Conservation (phyloP, 2,329 filamentous ascomycete species). For the Alternaria ethzedia region DNA sequence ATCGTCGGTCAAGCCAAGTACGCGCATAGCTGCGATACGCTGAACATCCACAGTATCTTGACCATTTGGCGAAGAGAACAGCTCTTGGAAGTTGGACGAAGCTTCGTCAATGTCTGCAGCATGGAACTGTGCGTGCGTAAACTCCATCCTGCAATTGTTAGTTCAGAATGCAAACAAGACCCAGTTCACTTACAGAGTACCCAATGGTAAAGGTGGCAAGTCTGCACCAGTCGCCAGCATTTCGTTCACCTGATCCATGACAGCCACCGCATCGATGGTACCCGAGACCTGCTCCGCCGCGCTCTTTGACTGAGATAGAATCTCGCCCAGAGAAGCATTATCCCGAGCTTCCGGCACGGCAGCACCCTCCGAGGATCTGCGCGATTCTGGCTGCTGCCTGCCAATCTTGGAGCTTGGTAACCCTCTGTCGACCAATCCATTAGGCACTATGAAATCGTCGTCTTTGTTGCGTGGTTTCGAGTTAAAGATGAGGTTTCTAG, state of each 20-base stretch:
- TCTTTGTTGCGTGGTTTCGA: constrained; percentile 15
- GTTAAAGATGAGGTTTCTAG: neutral
- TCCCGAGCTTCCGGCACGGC: constrained; percentile 6
- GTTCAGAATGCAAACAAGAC: neutral
- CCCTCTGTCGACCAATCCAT: constrained; percentile 24
- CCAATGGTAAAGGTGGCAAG: constrained; percentile 9
- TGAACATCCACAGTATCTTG: constrained; percentile 11
- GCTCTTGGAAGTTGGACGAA: constrained; percentile 27
- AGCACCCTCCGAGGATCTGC: neutral
- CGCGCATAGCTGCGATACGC: constrained; percentile 22
- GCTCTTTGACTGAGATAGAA: constrained; percentile 8
- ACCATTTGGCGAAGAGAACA: constrained; percentile 13
- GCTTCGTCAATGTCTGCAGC: constrained; percentile 42
- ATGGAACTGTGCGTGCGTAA: constrained; percentile 15
- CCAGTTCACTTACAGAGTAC: constrained; percentile 33
- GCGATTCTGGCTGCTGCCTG: constrained; percentile 8
- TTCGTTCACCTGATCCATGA: constrained; percentile 21
- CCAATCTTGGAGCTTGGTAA: constrained; percentile 15
- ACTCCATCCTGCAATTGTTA: constrained; percentile 29
- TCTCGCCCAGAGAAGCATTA: constrained; percentile 19
- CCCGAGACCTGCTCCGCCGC: neutral
- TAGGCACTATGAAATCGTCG: constrained; percentile 38
- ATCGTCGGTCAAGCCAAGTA: constrained; percentile 16
- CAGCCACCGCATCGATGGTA: constrained; percentile 14
- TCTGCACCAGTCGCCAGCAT: constrained; percentile 14